phyloP scores from a whole-genome alignment of 2,329 filamentous ascomycete genomes.

The Pyricularia grisea region DNA sequence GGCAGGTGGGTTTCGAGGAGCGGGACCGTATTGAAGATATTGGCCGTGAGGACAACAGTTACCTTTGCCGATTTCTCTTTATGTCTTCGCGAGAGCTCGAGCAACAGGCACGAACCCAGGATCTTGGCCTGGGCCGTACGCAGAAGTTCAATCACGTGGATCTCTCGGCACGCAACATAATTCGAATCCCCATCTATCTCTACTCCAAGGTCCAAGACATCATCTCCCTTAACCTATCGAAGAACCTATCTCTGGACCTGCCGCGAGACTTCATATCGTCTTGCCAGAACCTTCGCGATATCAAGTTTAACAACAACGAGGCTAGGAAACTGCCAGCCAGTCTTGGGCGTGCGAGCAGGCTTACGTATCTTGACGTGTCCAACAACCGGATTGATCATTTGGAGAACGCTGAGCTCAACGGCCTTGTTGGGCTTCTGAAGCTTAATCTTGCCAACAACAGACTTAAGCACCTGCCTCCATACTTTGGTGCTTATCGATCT shows the following conservation, averaged over 20 bases:
- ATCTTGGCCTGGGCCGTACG: conserved; percentile 71
- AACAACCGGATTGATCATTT: conserved; percentile 88
- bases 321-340: conserved; percentile 77
- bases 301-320: conserved; percentile 94
- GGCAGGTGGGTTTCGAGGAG: conserved; percentile 85
- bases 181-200: conserved; percentile 89
- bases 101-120: conserved; percentile 63
- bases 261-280: conserved; percentile 95
- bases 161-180: conserved; percentile 77
- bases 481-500: conserved; percentile 72
- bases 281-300: conserved; percentile 83
- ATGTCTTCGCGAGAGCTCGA: conserved; percentile 81
- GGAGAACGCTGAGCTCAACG: conserved; percentile 73
- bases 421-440: conserved; percentile 68
- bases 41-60: conserved; percentile 93
- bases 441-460: conserved; percentile 93
- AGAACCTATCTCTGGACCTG: conserved; percentile 84
- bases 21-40: conserved; percentile 85
- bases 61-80: conserved; percentile 93
- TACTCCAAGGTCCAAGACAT: conserved; percentile 91
- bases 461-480: conserved; percentile 65
- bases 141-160: conserved; percentile 94
- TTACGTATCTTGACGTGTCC: conserved; percentile 88
- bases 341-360: conserved; percentile 65
- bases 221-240: conserved; percentile 85